These are phyloP conservation scores for Annona squamosa DNA, from an alignment of 164 flowering plant genomes.

Conservation along the genomic window DNA sequence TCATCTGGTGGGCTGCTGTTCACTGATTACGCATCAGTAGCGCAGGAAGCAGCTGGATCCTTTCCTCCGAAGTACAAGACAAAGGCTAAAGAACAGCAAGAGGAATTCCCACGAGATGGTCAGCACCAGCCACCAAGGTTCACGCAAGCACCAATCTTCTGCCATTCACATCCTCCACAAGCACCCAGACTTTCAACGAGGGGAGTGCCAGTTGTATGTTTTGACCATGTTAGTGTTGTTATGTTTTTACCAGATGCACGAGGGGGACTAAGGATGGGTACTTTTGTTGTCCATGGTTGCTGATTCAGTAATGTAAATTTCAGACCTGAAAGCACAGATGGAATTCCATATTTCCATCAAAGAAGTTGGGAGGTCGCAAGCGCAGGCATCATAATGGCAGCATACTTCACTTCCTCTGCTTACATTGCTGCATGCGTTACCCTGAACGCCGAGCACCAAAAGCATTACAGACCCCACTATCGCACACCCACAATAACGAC, in stretches of 20 bases:
- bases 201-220: not conserved
- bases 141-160: constrained; percentile 36
- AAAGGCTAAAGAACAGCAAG: constrained; percentile 45
- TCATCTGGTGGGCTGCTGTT: no score
- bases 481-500: constrained; percentile 13
- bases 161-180: constrained; percentile 75
- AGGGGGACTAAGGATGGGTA: no score
- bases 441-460: constrained; percentile 21
- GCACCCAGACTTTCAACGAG: constrained; percentile 24
- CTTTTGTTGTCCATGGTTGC: not conserved
- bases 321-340: constrained; percentile 56
- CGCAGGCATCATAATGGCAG: constrained; percentile 43
- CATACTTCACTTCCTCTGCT: constrained; percentile 29
- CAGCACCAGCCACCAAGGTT: constrained; percentile 64
- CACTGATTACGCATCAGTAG: no score
- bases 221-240: not conserved
- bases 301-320: not conserved
- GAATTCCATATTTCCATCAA: constrained; percentile 47
- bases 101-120: constrained; percentile 47
- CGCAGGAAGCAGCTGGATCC: constrained; percentile 17
- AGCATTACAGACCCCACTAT: constrained; percentile 18
- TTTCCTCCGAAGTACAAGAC: constrained; percentile 42
- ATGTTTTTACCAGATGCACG: not conserved
- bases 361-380: constrained; percentile 37
- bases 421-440: constrained; percentile 32